These are phyloP conservation scores for Serendipita sp. DNA, from an alignment of 768 basidiomycete species.

Conservation along the genomic window DNA sequence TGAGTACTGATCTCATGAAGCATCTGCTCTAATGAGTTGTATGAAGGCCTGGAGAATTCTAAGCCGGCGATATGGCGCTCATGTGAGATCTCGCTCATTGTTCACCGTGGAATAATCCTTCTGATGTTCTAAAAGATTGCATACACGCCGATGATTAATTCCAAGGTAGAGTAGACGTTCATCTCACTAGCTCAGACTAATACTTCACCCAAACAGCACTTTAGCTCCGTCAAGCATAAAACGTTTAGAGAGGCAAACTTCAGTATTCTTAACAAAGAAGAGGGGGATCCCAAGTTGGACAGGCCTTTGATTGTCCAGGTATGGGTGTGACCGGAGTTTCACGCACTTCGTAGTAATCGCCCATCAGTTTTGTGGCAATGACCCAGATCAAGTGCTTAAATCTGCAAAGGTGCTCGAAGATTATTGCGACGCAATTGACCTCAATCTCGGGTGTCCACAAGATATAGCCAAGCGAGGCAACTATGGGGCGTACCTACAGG, in stretches of 20 bases:
- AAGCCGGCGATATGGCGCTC: constrained; percentile 66
- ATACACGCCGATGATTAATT: constrained; percentile 99
- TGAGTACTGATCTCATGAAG: constrained; percentile 25
- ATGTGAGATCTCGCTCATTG: constrained; percentile 30
- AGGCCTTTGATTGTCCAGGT: constrained; percentile 74
- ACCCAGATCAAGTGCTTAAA: constrained; percentile 57
- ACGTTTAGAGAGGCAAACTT: constrained; percentile 50
- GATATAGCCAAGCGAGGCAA: constrained; percentile 79
- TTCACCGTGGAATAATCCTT: constrained; percentile 8
- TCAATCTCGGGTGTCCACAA: constrained; percentile 91
- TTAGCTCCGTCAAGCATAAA: constrained; percentile 23
- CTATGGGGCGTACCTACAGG: constrained; percentile 85
- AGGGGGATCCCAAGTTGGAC: constrained; percentile 59
- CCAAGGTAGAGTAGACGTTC: constrained; percentile 37
- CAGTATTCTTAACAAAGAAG: constrained; percentile 56
- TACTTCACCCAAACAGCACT: constrained; percentile 15
- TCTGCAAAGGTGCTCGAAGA: constrained; percentile 64
- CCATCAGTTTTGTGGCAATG: constrained; percentile 70
- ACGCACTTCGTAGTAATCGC: neutral
- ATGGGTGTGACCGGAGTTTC: neutral
- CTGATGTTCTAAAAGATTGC: constrained; percentile 40
- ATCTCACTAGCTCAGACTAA: neutral
- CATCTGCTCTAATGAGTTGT: neutral
- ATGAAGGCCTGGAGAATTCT: constrained; percentile 76
- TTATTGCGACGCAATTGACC: constrained; percentile 83